These are phyloP conservation scores for Neurospora tetraspora DNA, from an alignment of 495 filamentous ascomycete genomes.

Conservation along the genomic window DNA sequence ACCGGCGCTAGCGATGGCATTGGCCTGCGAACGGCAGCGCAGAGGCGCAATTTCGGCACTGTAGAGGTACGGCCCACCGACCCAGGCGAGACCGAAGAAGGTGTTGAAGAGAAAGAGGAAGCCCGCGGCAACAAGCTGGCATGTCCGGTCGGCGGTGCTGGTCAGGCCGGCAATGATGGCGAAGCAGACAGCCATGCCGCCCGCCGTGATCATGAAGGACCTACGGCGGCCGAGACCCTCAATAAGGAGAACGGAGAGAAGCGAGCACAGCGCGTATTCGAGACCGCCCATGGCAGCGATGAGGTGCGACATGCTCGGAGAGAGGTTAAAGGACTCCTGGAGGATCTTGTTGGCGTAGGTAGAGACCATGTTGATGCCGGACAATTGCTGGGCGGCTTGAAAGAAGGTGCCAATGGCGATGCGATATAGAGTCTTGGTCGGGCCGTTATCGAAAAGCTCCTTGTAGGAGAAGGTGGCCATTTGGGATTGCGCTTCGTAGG, in stretches of 20 bases:
- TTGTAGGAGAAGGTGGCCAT: background rate
- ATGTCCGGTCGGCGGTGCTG: background rate
- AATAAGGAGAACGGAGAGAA: constrained; percentile 17
- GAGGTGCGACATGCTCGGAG: constrained; percentile 9
- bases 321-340: constrained; percentile 15
- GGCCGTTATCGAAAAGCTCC: background rate
- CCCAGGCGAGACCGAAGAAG: background rate
- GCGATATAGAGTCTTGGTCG: constrained; percentile 16
- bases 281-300: constrained; percentile 15
- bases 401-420: constrained; percentile 14
- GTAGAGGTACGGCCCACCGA: background rate
- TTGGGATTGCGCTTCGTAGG: background rate
- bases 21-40: background rate
- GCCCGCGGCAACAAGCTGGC: background rate
- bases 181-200: background rate
- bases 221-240: constrained; percentile 22
- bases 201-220: background rate
- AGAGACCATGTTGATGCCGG: constrained; percentile 15
- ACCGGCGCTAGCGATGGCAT: background rate
- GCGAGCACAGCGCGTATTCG: constrained; percentile 18
- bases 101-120: background rate
- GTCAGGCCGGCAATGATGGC: background rate
- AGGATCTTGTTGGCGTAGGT: constrained; percentile 23
- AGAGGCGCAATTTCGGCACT: background rate
- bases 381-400: constrained; percentile 19